phyloP scores from a whole-genome alignment of 345 rosid genomes.

The Eucalyptus paniculata region DNA sequence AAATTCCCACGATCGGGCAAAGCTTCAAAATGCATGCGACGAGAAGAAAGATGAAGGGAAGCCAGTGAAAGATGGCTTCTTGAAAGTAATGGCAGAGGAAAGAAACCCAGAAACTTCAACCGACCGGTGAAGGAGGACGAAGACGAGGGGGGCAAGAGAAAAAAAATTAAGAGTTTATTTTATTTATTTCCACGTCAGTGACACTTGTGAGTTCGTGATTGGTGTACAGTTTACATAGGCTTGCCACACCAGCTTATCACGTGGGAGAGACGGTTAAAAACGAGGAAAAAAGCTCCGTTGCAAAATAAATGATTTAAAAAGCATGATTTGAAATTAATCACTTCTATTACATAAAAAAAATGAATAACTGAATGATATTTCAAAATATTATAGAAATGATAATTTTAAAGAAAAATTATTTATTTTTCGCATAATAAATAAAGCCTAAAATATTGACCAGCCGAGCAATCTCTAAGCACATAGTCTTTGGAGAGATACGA shows the following conservation, averaged over 20 bases:
- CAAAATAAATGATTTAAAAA: too few species aligned
- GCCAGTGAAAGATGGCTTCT: neutral
- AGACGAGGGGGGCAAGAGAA: neutral
- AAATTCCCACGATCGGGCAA: too few species aligned
- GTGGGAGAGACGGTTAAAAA: neutral
- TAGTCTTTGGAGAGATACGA: neutral
- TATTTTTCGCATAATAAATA: too few species aligned
- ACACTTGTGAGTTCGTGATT: neutral
- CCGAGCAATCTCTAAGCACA: neutral
- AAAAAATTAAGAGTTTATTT: neutral
- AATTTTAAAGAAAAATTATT: too few species aligned
- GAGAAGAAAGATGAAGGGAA: neutral
- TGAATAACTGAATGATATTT: too few species aligned
- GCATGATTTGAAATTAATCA: too few species aligned
- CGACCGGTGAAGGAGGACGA: neutral
- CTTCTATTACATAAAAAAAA: too few species aligned
- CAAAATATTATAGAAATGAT: too few species aligned
- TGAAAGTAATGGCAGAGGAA: too few species aligned
- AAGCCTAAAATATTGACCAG: neutral
- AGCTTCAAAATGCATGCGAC: neutral
- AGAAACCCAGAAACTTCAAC: neutral
- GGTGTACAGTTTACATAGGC: neutral
- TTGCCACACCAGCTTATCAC: neutral
- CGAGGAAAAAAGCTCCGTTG: too few species aligned
- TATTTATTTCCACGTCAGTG: neutral